A percentile compares a stretch with the other conserved stretches of the same genome.
These are phyloP conservation scores for Rhodamnia argentea DNA, from an alignment of 345 rosid genomes.

Conservation along the genomic window DNA sequence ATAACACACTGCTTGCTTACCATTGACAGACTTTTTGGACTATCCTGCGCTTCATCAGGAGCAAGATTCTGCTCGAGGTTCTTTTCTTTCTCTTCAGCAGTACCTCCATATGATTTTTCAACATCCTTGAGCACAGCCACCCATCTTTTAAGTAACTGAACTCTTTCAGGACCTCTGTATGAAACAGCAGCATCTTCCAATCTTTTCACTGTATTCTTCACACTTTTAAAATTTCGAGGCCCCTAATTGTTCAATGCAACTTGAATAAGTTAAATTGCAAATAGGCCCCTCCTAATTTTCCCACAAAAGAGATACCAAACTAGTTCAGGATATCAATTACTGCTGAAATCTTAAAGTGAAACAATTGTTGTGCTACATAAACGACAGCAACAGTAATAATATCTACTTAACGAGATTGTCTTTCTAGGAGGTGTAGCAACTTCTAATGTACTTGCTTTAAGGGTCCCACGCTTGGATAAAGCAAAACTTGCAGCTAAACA, in stretches of 20 bases:
- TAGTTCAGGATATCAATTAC: background rate
- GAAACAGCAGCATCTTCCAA: slow-evolving; percentile 83
- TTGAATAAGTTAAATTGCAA: background rate
- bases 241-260: slow-evolving; percentile 29
- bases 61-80: slow-evolving; percentile 25
- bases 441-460: background rate
- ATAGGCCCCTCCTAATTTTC: background rate
- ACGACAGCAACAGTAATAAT: background rate
- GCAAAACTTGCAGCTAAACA: background rate
- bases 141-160: slow-evolving; percentile 72
- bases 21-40: slow-evolving; percentile 27
- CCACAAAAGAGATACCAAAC: background rate
- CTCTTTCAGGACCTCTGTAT: slow-evolving; percentile 68
- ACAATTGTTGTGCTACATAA: background rate
- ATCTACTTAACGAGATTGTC: background rate
- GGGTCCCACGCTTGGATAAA: background rate
- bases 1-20: slow-evolving; percentile 15
- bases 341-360: background rate
- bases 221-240: slow-evolving; percentile 49
- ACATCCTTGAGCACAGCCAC: slow-evolving; percentile 62
- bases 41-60: slow-evolving; percentile 45
- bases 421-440: background rate
- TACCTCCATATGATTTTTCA: slow-evolving; percentile 26
- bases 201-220: slow-evolving; percentile 60
- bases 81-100: slow-evolving; percentile 31